phyloP scores from a whole-genome alignment of 73 alveolate species.

The Effrenium voratum region DNA sequence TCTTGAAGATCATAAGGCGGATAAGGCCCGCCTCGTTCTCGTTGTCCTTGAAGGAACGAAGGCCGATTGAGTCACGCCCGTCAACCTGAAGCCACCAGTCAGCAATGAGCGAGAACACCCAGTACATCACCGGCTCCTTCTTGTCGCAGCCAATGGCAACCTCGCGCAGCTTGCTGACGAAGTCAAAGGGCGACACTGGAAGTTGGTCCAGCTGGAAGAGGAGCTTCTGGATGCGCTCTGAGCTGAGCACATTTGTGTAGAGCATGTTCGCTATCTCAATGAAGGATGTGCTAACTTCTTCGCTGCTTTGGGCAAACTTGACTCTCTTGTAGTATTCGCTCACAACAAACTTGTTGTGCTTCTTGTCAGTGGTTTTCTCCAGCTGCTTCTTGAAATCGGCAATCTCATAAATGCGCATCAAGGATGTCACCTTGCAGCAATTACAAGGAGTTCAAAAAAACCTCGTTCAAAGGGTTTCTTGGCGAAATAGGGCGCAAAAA shows the following conservation, averaged over 20 bases:
- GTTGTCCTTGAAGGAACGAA: neutral
- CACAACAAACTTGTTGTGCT: neutral
- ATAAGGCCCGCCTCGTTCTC: neutral
- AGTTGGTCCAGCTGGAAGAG: neutral
- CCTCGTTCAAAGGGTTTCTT: no score
- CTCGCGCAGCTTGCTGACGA: slow-evolving; percentile 28
- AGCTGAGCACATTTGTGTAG: neutral
- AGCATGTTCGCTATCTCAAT: slow-evolving; percentile 25
- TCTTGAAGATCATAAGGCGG: slow-evolving; percentile 3
- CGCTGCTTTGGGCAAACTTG: neutral
- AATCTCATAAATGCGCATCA: slow-evolving; percentile 11
- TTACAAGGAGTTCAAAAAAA: no score
- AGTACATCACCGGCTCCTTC: neutral
- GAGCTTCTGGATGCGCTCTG: neutral
- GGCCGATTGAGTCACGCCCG: neutral
- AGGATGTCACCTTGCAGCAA: neutral
- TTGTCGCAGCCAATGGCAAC: slow-evolving; percentile 7
- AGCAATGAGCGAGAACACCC: neutral
- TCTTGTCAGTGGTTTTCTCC: neutral
- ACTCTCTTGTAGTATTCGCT: neutral
- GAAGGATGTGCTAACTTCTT: neutral
- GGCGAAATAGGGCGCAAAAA: neutral
- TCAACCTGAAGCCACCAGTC: slow-evolving; percentile 13
- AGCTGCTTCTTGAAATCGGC: slow-evolving; percentile 5
- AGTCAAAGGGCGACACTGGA: neutral